Conservation (phyloP, 2,329 filamentous ascomycete species). For the Cordyceps cicadae region DNA sequence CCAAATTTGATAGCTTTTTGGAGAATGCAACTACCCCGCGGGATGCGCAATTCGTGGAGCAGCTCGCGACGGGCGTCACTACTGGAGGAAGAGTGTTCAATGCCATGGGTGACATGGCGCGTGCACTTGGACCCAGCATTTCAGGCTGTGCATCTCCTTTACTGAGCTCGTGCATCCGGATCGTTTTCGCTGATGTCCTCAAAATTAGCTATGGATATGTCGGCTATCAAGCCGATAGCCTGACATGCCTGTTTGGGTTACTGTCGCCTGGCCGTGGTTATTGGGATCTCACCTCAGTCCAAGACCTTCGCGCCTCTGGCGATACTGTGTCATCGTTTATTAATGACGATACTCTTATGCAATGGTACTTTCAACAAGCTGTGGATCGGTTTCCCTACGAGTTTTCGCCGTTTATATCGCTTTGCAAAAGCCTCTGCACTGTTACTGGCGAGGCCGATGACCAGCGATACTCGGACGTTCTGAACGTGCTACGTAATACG, state of each 20-base stretch:
- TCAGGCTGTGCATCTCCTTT: conserved; percentile 42
- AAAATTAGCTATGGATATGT: conserved; percentile 58
- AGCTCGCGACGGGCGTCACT: conserved; percentile 41
- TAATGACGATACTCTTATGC: conserved; percentile 40
- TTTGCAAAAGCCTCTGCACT: conserved; percentile 56
- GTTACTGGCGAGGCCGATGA: conserved; percentile 24
- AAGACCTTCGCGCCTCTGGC: conserved; percentile 24
- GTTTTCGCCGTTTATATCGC: conserved; percentile 64
- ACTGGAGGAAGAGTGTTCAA: conserved; percentile 45
- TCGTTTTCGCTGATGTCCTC: conserved; percentile 61
- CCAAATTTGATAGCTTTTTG: conserved; percentile 51
- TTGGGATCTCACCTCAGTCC: conserved; percentile 40
- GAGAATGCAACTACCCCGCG: conserved; percentile 41
- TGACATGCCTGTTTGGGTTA: conserved; percentile 57
- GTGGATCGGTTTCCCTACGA: conserved; percentile 79
- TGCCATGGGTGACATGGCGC: conserved; percentile 43
- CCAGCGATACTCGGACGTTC: conserved; percentile 41
- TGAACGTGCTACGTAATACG: conserved; percentile 59
- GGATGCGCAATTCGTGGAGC: conserved; percentile 42
- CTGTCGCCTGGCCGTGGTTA: conserved; percentile 48
- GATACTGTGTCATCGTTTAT: conserved; percentile 28
- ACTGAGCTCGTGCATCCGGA: conserved; percentile 54
- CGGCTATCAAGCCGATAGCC: conserved; percentile 64
- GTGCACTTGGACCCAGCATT: conserved; percentile 36
- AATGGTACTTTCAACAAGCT: conserved; percentile 56